These are phyloP conservation scores for Diplodia sapinea DNA, from an alignment of 2,329 filamentous ascomycete genomes.

Conservation along the genomic window DNA sequence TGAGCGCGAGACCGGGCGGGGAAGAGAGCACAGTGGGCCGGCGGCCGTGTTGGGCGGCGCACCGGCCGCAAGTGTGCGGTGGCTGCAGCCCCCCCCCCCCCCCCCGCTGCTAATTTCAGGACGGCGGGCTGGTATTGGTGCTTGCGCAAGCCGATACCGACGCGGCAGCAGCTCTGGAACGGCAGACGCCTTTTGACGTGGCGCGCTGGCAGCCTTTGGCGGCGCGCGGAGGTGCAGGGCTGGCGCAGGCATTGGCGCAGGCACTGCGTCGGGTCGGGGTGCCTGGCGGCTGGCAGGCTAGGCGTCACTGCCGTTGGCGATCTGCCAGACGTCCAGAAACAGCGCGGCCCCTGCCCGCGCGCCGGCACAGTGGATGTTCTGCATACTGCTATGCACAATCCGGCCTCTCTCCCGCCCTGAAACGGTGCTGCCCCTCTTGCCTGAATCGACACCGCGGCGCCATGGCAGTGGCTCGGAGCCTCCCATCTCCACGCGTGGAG, in stretches of 20 bases:
- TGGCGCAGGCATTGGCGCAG: not conserved
- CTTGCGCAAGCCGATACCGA: conserved; percentile 1
- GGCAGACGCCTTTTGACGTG: conserved; percentile 24
- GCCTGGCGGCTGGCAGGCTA: not conserved
- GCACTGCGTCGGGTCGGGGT: not conserved
- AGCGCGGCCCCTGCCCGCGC: conserved; percentile 20
- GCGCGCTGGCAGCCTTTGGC: conserved; percentile 7
- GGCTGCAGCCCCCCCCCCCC: conserved; percentile 22
- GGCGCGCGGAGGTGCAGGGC: too few species aligned
- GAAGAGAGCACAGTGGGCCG: not conserved
- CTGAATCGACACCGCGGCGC: conserved; percentile 13
- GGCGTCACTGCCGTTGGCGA: not conserved
- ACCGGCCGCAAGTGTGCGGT: conserved; percentile 9
- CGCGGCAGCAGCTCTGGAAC: conserved; percentile 9
- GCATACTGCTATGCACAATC: conserved; percentile 21
- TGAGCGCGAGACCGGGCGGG: conserved; percentile 3
- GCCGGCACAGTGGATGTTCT: conserved; percentile 23
- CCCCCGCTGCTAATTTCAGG: conserved; percentile 29
- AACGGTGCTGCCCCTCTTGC: conserved; percentile 23
- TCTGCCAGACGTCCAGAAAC: conserved; percentile 10
- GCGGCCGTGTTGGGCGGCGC: conserved; percentile 5
- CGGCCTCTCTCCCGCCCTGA: conserved; percentile 22
- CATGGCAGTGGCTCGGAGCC: conserved; percentile 5
- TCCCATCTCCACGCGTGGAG: conserved; percentile 26
- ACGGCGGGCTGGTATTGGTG: conserved; percentile 9